Percentiles rank a stretch among this genome's conserved stretches.
phyloP scores from a whole-genome alignment of 129 eudicot genomes.

The Arctium minus region DNA sequence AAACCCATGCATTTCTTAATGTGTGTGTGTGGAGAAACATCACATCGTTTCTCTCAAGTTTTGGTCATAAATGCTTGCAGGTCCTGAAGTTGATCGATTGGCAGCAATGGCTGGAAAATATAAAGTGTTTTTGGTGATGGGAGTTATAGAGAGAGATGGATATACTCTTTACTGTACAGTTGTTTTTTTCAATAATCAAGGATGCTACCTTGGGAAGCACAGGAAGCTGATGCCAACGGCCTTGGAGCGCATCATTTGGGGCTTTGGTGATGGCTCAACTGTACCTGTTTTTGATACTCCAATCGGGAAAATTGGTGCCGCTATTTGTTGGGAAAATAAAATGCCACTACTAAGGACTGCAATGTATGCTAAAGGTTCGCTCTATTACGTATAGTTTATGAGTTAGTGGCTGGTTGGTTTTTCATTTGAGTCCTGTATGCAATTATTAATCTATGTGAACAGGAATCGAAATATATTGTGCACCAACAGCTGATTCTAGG shows the following conservation, averaged over 20 bases:
- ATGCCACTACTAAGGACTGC: slow-evolving; percentile 95
- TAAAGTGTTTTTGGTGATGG: slow-evolving; percentile 78
- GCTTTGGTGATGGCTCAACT: slow-evolving; percentile 94
- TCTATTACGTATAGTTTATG: neutral
- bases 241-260: slow-evolving; percentile 92
- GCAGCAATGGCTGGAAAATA: slow-evolving; percentile 97
- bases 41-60: too few species aligned
- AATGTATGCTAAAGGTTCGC: slow-evolving; percentile 88
- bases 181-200: slow-evolving; percentile 81
- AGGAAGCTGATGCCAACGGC: slow-evolving; percentile 93
- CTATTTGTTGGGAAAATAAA: slow-evolving; percentile 98
- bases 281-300: slow-evolving; percentile 87
- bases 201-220: slow-evolving; percentile 88
- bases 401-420: too few species aligned
- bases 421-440: too few species aligned
- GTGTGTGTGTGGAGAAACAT: too few species aligned
- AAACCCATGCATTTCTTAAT: neutral
- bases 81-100: slow-evolving; percentile 93
- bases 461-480: slow-evolving; percentile 98
- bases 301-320: slow-evolving; percentile 93
- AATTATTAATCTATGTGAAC: neutral
- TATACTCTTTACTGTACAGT: slow-evolving; percentile 84
- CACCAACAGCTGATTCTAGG: slow-evolving; percentile 97
- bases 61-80: slow-evolving; percentile 36
- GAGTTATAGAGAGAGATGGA: slow-evolving; percentile 93